Evolutionary conservation across 805 yeast genomes (phyloP), one percentile per base, ranked within the genome.

Genomic region (Sugiyamaella chiloensis): DNA sequence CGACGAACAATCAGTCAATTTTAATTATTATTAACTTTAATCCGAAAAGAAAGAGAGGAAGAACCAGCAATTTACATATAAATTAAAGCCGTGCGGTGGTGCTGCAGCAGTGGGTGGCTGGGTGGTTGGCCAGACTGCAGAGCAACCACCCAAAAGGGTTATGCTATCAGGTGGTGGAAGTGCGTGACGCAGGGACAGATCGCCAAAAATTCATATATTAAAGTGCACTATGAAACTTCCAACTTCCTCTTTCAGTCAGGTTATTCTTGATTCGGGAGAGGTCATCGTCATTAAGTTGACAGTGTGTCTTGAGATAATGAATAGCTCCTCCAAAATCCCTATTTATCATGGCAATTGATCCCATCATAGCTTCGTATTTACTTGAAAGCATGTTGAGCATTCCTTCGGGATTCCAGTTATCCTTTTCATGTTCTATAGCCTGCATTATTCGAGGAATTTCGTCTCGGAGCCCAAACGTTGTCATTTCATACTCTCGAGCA

Each of bases 401-500:
- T 49, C 86, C 86, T 35, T 80, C 75, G 17, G 65, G 27, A 43
- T 48, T 46, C 69, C 76, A 29, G 30, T 40, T 23, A 16, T 36
- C 44, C n/a, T 41, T 46, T 14, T 48, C 53, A 16, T 35, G 46
- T 19, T 48, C 52, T 12, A 55, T 39, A 6, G 59, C 57, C 32
- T 44, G 23, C 21, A 49, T 26, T 21, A 54, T 52, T 17, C 46
- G 26, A 4, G 50, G 54, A 8, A 55, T 44, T 43, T 58, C 60
- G 17, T 53, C 50, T 7, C 46, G 36, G 9, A 58, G 54, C 0
- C 95, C 95, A 40, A 75, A 61, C 0, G 83, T 71, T 0, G 95
- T 85, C 57, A 87, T 66, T 60, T 84, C 93, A 59, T 86, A 88
- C 59, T 87, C 96, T 53, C 80, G 75, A 1, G 87, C 80, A 31